Conservation (phyloP, 192 early-diverging fungal species). For the Diversispora epigaea region DNA sequence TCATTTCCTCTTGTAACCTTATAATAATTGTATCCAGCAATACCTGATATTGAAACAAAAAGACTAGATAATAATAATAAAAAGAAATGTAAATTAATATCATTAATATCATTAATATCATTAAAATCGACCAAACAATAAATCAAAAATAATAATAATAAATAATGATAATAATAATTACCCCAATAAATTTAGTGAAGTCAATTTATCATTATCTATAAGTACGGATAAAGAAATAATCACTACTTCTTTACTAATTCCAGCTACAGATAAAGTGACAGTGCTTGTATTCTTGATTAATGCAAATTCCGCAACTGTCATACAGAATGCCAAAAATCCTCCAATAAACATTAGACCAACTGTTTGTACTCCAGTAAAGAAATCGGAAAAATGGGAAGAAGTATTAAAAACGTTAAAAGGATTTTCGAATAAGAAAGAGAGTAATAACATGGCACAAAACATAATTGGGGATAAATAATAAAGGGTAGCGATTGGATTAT, state of each 20-base stretch:
- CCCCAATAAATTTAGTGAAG: constrained; percentile 65
- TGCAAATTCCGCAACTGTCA: constrained; percentile 76
- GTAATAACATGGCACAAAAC: constrained; percentile 59
- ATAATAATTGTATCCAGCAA: constrained; percentile 36
- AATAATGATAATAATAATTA: constrained; percentile 30
- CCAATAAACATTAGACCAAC: constrained; percentile 57
- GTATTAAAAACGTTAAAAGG: constrained; percentile 50
- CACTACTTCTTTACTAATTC: constrained; percentile 79
- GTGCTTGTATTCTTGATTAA: constrained; percentile 76
- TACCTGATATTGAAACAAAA: constrained; percentile 58
- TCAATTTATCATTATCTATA: constrained; percentile 74
- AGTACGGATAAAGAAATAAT: constrained; percentile 66
- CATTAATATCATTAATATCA: too few relatives aligned
- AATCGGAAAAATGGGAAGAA: constrained; percentile 55
- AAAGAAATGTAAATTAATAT: not conserved
- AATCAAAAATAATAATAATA: not conserved
- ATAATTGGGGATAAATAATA: constrained; percentile 78
- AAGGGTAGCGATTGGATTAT: constrained; percentile 77
- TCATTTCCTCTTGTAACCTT: not conserved
- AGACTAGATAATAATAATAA: constrained; percentile 38
- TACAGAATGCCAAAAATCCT: constrained; percentile 76
- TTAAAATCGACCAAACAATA: not conserved
- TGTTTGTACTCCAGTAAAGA: constrained; percentile 43
- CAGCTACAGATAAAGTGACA: constrained; percentile 80
- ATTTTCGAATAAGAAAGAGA: constrained; percentile 59